phyloP scores from a whole-genome alignment of 208 protist species.

The Leishmania lainsoni region DNA sequence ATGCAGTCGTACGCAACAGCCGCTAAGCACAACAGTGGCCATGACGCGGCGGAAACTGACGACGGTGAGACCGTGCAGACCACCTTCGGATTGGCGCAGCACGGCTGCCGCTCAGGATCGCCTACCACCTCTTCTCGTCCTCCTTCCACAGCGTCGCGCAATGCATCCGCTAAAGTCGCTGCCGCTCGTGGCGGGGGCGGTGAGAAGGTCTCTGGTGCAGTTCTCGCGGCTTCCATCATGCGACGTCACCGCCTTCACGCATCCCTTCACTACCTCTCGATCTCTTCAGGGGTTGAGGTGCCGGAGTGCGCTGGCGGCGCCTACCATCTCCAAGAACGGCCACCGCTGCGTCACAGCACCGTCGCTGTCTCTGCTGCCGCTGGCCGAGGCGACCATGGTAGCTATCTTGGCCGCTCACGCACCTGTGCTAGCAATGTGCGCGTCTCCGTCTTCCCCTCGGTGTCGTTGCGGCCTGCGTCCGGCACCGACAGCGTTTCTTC shows the following conservation, averaged over 20 bases:
- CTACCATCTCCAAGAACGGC: conserved; percentile 26
- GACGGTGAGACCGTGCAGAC: conserved; percentile 7
- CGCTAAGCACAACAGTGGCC: not conserved
- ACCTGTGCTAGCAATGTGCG: conserved; percentile 19
- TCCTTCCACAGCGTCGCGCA: not conserved
- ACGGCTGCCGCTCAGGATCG: not conserved
- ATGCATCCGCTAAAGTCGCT: not conserved
- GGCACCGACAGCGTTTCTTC: not conserved
- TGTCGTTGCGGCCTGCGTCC: not conserved
- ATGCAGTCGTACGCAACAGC: too few relatives aligned
- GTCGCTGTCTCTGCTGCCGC: not conserved
- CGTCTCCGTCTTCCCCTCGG: conserved; percentile 16
- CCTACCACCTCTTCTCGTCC: not conserved
- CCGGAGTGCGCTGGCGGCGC: conserved; percentile 26
- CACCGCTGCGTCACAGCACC: not conserved
- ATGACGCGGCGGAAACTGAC: not conserved
- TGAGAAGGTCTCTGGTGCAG: conserved; percentile 9
- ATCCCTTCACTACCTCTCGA: conserved; percentile 4
- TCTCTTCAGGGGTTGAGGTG: conserved; percentile 31
- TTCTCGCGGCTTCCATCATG: conserved; percentile 19
- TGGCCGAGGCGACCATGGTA: too few relatives aligned
- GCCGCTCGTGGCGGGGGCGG: not conserved
- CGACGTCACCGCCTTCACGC: conserved; percentile 19
- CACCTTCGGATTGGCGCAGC: conserved; percentile 3
- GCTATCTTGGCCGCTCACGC: conserved; percentile 17